Conservation (phyloP, 129 eudicot species). For the Flaveria robusta region DNA sequence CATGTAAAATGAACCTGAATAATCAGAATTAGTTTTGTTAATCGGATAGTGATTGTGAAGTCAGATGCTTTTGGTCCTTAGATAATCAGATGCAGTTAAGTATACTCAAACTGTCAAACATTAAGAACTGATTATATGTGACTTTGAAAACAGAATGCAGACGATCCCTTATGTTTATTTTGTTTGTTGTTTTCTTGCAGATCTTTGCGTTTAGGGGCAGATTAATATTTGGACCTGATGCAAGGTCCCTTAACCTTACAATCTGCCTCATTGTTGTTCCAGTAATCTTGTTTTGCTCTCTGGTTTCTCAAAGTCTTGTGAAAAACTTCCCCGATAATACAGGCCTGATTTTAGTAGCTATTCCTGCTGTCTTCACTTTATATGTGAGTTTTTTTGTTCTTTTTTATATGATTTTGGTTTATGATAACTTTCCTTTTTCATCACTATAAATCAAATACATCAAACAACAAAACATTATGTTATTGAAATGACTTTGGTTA, state of each 20-base stretch:
- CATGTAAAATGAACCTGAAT: neutral
- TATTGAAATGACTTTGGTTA: neutral
- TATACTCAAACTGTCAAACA: neutral
- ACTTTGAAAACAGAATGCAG: neutral
- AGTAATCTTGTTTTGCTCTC: conserved; percentile 50
- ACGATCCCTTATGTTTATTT: neutral
- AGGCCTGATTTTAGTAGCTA: conserved; percentile 39
- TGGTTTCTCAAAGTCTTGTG: conserved; percentile 55
- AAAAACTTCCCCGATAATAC: conserved; percentile 31
- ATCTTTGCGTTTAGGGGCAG: conserved; percentile 52
- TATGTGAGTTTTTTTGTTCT: conserved; percentile 43
- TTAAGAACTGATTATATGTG: neutral
- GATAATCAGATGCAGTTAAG: neutral
- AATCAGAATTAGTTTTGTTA: conserved; percentile 1
- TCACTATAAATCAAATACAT: neutral
- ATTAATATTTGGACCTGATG: conserved; percentile 61
- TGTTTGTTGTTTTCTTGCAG: conserved; percentile 37
- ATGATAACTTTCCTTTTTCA: neutral
- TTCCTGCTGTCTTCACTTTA: conserved; percentile 45
- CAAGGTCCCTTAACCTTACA: conserved; percentile 47
- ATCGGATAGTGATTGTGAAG: neutral
- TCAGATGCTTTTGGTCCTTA: neutral
- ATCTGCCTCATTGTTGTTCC: conserved; percentile 51
- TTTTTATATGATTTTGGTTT: neutral
- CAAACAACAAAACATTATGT: neutral